Conservation (phyloP, 2,329 filamentous ascomycete species). For the Leptographium galeiforme region DNA sequence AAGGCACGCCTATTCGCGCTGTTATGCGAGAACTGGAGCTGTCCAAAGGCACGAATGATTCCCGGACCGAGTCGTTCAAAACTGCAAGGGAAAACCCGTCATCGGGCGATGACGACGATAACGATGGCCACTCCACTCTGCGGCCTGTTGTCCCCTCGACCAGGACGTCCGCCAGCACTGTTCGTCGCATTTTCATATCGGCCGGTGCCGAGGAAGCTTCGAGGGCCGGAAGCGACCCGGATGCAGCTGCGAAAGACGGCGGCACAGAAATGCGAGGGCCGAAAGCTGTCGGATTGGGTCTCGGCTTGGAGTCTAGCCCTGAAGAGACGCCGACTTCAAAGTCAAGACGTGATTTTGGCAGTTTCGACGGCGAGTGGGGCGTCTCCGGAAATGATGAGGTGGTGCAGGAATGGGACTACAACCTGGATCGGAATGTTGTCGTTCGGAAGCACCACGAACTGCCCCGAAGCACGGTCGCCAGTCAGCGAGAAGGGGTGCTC, state of each 20-base stretch:
- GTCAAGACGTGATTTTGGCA: constrained; percentile 34
- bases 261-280: constrained; percentile 14
- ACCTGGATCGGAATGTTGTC: constrained; percentile 38
- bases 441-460: constrained; percentile 31
- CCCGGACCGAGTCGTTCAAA: constrained; percentile 56
- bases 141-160: constrained; percentile 23
- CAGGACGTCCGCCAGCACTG: constrained; percentile 30
- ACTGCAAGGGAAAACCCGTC: constrained; percentile 55
- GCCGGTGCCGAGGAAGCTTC: constrained; percentile 1
- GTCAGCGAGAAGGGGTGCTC: constrained; percentile 22
- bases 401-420: constrained; percentile 41
- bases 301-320: constrained; percentile 28
- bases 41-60: constrained; percentile 43
- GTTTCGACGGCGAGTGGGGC: constrained; percentile 47
- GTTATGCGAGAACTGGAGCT: constrained; percentile 31
- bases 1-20: constrained; percentile 25
- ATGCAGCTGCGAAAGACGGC: not conserved
- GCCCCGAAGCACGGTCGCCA: constrained; percentile 11
- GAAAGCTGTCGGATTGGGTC: constrained; percentile 27
- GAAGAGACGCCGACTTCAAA: constrained; percentile 27
- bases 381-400: constrained; percentile 26
- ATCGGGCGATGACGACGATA: constrained; percentile 48
- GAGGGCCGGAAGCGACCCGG: constrained; percentile 6
- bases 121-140: constrained; percentile 29
- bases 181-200: constrained; percentile 17